Conservation (phyloP, 106 monocot genomes). For the Allium fistulosum region DNA sequence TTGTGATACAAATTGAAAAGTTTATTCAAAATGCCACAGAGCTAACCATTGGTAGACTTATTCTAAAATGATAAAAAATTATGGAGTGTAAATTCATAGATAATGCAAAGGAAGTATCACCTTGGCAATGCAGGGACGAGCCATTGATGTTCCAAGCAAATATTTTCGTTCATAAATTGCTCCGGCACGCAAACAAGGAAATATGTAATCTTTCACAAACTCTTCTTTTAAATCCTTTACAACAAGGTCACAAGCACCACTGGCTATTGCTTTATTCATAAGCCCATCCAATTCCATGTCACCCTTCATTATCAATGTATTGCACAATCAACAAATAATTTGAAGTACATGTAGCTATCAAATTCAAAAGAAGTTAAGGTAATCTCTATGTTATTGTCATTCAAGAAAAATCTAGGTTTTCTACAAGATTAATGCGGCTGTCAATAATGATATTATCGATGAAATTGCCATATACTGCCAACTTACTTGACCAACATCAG, state of each 20-base stretch:
- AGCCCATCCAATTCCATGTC: conserved; percentile 86
- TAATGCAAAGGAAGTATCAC: conserved; percentile 15
- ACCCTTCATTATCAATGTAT: conserved; percentile 35
- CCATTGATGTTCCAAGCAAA: conserved; percentile 96
- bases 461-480: no score
- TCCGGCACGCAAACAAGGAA: conserved; percentile 88
- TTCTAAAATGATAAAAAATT: no score
- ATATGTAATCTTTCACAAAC: conserved; percentile 90
- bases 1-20: no score
- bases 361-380: no score
- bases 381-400: no score
- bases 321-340: no score
- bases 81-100: not conserved
- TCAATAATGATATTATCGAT: no score
- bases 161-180: conserved; percentile 95
- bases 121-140: conserved; percentile 98
- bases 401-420: no score
- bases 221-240: conserved; percentile 97
- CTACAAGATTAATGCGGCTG: no score
- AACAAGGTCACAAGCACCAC: conserved; percentile 92
- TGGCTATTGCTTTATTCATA: conserved; percentile 86
- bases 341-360: no score
- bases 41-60: no score
- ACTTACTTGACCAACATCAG: conserved; percentile 96
- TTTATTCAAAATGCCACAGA: no score